Conservation (phyloP, 257 asterid species). For the Nicotiana paniculata region DNA sequence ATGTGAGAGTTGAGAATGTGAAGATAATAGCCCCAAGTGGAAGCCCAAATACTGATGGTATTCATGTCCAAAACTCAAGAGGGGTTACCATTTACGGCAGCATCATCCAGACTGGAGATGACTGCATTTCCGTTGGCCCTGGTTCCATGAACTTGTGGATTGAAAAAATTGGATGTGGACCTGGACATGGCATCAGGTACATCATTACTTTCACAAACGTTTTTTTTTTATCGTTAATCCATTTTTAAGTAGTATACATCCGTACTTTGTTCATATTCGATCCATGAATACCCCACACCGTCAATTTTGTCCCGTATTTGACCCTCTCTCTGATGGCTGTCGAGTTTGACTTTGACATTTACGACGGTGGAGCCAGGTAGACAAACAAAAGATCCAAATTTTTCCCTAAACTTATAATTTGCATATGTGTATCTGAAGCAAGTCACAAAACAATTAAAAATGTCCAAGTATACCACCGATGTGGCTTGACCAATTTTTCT, state of each 20-base stretch:
- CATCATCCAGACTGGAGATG: not conserved
- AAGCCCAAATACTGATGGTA: conserved; percentile 8
- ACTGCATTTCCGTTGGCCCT: conserved; percentile 4
- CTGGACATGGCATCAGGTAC: conserved; percentile 8
- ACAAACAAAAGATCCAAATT: too few relatives aligned
- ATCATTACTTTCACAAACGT: not conserved
- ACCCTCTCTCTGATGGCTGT: too few relatives aligned
- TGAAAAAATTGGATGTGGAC: conserved; percentile 8
- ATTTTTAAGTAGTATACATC: not conserved
- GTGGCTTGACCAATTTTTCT: too few relatives aligned
- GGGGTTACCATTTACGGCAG: not conserved
- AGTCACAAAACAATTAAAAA: too few relatives aligned
- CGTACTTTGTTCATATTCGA: too few relatives aligned
- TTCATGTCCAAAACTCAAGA: conserved; percentile 8
- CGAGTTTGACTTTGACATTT: too few relatives aligned
- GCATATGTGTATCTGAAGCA: too few relatives aligned
- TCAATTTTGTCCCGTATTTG: too few relatives aligned
- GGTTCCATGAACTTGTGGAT: conserved; percentile 11
- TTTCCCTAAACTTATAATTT: too few relatives aligned
- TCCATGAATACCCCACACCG: too few relatives aligned
- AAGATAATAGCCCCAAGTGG: conserved; percentile 9
- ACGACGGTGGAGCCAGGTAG: too few relatives aligned
- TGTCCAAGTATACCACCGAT: too few relatives aligned
- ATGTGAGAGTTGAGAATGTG: conserved; percentile 8
- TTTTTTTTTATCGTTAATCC: not conserved